Percentiles rank a stretch among this genome's conserved stretches.
Evolutionary conservation across 148 eudicot species (phyloP).

Genomic region (Chenopodium berlandieri): DNA sequence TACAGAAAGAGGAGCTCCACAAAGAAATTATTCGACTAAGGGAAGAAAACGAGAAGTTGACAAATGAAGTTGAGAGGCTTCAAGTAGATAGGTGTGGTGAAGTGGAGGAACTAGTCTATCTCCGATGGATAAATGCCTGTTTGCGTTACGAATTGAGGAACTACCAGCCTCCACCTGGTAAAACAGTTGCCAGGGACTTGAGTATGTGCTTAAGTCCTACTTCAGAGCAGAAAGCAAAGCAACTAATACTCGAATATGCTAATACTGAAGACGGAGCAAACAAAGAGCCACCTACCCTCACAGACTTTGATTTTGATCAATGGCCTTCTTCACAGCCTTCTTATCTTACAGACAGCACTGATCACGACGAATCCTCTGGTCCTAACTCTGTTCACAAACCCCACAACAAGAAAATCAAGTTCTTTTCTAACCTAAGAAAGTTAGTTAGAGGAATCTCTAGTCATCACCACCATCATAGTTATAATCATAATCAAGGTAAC

Average conservation of each 20-base stretch:
- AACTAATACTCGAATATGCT: slow-evolving; percentile 73
- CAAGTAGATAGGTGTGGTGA: slow-evolving; percentile 65
- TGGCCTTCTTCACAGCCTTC: slow-evolving; percentile 67
- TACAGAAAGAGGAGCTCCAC: slow-evolving; percentile 53
- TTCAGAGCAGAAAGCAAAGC: slow-evolving; percentile 76
- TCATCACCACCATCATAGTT: slow-evolving; percentile 10
- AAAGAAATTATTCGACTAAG: slow-evolving; percentile 42
- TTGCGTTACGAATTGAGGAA: slow-evolving; percentile 71
- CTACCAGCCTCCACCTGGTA: slow-evolving; percentile 58
- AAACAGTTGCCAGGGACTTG: slow-evolving; percentile 69
- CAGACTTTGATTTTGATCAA: slow-evolving; percentile 50
- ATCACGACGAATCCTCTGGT: slow-evolving; percentile 47
- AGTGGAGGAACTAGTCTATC: slow-evolving; percentile 75
- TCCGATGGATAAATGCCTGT: slow-evolving; percentile 94
- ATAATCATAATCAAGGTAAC: slow-evolving; percentile 24
- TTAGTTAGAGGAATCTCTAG: slow-evolving; percentile 44
- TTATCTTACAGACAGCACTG: slow-evolving; percentile 52
- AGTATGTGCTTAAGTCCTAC: slow-evolving; percentile 70
- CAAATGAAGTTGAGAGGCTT: slow-evolving; percentile 57
- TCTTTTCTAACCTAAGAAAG: slow-evolving; percentile 57
- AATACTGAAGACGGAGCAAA: slow-evolving; percentile 46
- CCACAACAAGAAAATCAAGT: slow-evolving; percentile 36
- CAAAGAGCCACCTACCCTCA: slow-evolving; percentile 26
- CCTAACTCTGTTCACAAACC: slow-evolving; percentile 34
- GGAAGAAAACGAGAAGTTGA: slow-evolving; percentile 53